Evolutionary conservation across 805 yeast genomes (phyloP), one percentile per base, ranked within the genome.

Genomic region (Torulaspora delbrueckii): DNA sequence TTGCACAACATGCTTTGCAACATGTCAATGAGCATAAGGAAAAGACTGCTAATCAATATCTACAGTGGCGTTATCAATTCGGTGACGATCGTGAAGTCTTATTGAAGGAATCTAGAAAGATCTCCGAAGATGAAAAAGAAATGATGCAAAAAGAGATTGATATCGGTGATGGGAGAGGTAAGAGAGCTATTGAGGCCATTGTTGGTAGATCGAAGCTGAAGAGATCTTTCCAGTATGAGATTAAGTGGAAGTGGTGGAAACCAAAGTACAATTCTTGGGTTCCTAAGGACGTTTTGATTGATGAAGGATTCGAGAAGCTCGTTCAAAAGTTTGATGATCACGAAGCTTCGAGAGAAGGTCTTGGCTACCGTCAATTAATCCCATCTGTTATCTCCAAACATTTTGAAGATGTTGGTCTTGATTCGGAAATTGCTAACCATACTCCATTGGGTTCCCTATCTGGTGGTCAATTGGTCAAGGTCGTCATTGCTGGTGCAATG

Each of bases 401-500:
- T 69, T 91, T 91, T 55, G 98, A 91, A 70, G 98, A 82, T 60
- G 96, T 91, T 60, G 99, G 99, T 50, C 76, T 91, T 56, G 99
- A 93, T 61, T 95, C 97, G 57, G 99, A 91, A 62, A 90, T 91
- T 71, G 98, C 98, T 31, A 96, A 93, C 68, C 98, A 91, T 69
- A 91, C 97, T 14, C 96, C 96, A 43, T 74, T 91, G 78, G 97
- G 98, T 19, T 87, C 96, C 5, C 75, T 91, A 53, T 89, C 97
- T 22, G 99, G 99, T 66, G 99, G 99, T 60, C 99, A 91, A 73
- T 78, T 91, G 66, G 99, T 91, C 50, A 91, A 91, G 71, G 98
- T 91, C 53, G 99, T 91, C 50, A 91, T 91, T 73, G 98, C 98
- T 10, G 99, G 98, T 71, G 97, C 98, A 54, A 91, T 91, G 93